A percentile compares a stretch with the other conserved stretches of the same genome.
These are phyloP conservation scores for Teratosphaeria destructans DNA, from an alignment of 2,329 filamentous ascomycete genomes.

Conservation along the genomic window DNA sequence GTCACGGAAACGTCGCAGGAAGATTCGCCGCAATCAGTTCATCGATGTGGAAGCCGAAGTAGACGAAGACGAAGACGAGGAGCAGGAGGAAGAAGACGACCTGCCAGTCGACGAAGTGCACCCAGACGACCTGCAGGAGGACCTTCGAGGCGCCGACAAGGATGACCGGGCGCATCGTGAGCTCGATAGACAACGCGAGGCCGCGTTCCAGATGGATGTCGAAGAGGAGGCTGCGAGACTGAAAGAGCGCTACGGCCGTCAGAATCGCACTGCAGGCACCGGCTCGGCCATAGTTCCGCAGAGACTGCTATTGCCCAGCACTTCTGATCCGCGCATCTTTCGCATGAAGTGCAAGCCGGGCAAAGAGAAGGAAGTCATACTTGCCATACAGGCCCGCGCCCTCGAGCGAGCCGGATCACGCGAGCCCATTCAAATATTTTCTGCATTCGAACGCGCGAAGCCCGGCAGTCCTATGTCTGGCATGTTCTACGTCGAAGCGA, in stretches of 20 bases:
- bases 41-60: constrained; percentile 98
- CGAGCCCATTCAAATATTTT: constrained; percentile 73
- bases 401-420: constrained; percentile 70
- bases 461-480: constrained; percentile 62
- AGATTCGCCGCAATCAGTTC: constrained; percentile 70
- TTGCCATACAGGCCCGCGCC: constrained; percentile 77
- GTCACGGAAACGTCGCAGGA: constrained; percentile 61
- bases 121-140: constrained; percentile 75
- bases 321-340: constrained; percentile 93
- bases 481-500: constrained; percentile 89
- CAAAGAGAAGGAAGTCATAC: constrained; percentile 86
- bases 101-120: constrained; percentile 78
- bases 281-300: constrained; percentile 74
- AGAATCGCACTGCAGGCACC: constrained; percentile 53
- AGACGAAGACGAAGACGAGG: constrained; percentile 82
- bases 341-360: constrained; percentile 86
- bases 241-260: constrained; percentile 75
- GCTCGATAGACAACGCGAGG: constrained; percentile 82
- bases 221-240: constrained; percentile 85
- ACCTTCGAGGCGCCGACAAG: constrained; percentile 61
- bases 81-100: constrained; percentile 81
- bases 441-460: constrained; percentile 80
- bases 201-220: constrained; percentile 78
- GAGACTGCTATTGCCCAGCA: constrained; percentile 67
- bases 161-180: constrained; percentile 91